phyloP scores from a whole-genome alignment of 371 early-diverging fungal genomes.

The Saksenaea vasiformis region DNA sequence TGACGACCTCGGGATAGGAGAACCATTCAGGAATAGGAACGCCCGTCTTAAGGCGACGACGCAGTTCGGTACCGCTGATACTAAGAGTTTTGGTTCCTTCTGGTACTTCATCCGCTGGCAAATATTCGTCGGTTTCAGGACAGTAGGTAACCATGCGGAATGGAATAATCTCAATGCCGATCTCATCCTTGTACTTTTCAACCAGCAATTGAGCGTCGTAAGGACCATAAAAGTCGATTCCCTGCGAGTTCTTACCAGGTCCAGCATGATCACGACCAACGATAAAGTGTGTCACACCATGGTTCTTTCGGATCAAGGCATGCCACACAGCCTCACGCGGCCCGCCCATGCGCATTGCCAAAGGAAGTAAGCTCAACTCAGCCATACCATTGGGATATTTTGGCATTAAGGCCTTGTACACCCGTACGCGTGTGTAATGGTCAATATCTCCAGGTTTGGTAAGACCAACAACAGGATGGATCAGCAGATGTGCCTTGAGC shows the following conservation, averaged over 20 bases:
- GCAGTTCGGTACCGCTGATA: constrained; percentile 70
- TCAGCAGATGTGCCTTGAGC: constrained; percentile 84
- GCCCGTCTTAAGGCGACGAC: constrained; percentile 74
- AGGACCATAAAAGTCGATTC: constrained; percentile 89
- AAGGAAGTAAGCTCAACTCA: constrained; percentile 80
- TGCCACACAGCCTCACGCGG: constrained; percentile 95
- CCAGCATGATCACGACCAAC: constrained; percentile 95
- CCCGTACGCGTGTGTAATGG: constrained; percentile 92
- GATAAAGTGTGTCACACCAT: constrained; percentile 90
- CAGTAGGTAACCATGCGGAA: constrained; percentile 93
- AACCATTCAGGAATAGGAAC: constrained; percentile 93
- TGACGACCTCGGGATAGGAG: constrained; percentile 91
- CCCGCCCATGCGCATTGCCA: constrained; percentile 96
- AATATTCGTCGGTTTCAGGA: constrained; percentile 89
- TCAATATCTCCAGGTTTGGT: constrained; percentile 96
- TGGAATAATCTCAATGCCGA: constrained; percentile 91
- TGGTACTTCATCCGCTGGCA: constrained; percentile 83
- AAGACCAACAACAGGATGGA: constrained; percentile 91
- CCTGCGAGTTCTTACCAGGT: constrained; percentile 86
- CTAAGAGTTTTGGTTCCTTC: constrained; percentile 70
- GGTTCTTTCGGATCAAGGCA: constrained; percentile 93
- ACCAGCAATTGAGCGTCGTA: constrained; percentile 91
- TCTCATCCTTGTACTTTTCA: constrained; percentile 77
- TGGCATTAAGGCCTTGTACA: constrained; percentile 89
- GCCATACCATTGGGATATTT: constrained; percentile 93